A percentile compares a stretch with the other conserved stretches of the same genome.
phyloP scores from a whole-genome alignment of 805 yeast genomes.

The Komagataella mondaviorum region DNA sequence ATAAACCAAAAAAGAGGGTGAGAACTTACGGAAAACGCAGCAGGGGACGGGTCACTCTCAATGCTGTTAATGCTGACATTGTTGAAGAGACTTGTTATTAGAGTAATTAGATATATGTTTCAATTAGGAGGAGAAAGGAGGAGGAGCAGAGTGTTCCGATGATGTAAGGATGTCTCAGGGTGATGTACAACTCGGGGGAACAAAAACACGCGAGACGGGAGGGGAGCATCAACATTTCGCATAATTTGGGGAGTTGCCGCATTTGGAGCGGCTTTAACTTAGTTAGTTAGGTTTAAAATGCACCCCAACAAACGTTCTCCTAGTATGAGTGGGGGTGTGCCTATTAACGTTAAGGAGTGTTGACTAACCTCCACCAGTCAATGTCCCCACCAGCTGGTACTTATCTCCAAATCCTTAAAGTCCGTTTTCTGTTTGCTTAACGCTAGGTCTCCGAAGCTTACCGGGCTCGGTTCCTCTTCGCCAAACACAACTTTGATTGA shows the following conservation, averaged over 20 bases:
- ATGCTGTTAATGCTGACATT: slow-evolving; percentile 19
- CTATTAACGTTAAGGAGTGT: not conserved
- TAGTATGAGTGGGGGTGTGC: not conserved
- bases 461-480: slow-evolving; percentile 24
- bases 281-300: not conserved
- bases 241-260: not conserved
- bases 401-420: not conserved
- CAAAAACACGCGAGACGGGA: not conserved
- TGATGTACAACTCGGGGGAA: not conserved
- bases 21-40: slow-evolving; percentile 7
- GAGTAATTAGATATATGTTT: not conserved
- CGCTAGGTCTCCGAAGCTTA: slow-evolving; percentile 10
- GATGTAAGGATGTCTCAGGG: not conserved
- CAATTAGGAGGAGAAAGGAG: not conserved
- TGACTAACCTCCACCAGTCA: not conserved
- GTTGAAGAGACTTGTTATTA: not conserved
- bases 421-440: not conserved
- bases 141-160: not conserved
- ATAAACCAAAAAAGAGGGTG: slow-evolving; percentile 3
- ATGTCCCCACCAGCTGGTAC: slow-evolving; percentile 1
- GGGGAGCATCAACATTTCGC: not conserved
- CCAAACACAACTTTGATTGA: slow-evolving; percentile 52
- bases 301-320: not conserved
- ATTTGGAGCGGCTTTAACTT: not conserved
- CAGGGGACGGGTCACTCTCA: slow-evolving; percentile 17